These are phyloP conservation scores for Aspergillus kassunensis DNA, from an alignment of 495 filamentous ascomycete genomes.

Conservation along the genomic window DNA sequence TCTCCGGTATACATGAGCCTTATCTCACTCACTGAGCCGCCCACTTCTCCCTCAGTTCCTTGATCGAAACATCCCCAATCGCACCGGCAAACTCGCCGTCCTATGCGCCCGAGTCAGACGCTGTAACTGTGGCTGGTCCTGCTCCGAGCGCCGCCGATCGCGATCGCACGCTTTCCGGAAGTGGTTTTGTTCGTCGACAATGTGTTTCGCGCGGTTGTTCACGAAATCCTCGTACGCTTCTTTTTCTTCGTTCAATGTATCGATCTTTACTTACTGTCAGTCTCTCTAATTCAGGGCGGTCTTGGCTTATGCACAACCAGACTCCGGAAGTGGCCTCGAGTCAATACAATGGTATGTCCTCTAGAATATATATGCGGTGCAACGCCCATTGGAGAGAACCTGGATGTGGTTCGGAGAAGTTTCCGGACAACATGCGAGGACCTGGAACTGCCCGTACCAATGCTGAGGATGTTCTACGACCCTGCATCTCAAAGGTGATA, in stretches of 20 bases:
- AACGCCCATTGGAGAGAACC: too few species aligned
- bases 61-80: background rate
- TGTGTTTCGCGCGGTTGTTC: constrained; percentile 33
- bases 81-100: constrained; percentile 6
- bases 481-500: too few species aligned
- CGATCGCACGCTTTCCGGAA: constrained; percentile 40
- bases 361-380: too few species aligned
- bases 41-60: background rate
- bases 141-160: constrained; percentile 23
- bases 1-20: background rate
- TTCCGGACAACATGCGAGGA: too few species aligned
- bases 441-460: too few species aligned
- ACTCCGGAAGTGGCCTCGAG: too few species aligned
- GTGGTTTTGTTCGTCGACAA: constrained; percentile 35
- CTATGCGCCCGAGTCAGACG: background rate
- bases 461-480: too few species aligned
- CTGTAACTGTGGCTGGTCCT: constrained; percentile 12
- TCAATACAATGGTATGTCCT: too few species aligned
- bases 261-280: constrained; percentile 24
- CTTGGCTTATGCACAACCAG: too few species aligned
- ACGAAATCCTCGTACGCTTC: constrained; percentile 34
- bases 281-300: too few species aligned
- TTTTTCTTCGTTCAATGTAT: constrained; percentile 38
- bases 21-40: background rate
- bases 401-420: too few species aligned